Percentiles rank a stretch among this genome's conserved stretches.
Evolutionary conservation across 2,329 filamentous ascomycete genomes (phyloP).

Genomic region (Didymella glomerata): DNA sequence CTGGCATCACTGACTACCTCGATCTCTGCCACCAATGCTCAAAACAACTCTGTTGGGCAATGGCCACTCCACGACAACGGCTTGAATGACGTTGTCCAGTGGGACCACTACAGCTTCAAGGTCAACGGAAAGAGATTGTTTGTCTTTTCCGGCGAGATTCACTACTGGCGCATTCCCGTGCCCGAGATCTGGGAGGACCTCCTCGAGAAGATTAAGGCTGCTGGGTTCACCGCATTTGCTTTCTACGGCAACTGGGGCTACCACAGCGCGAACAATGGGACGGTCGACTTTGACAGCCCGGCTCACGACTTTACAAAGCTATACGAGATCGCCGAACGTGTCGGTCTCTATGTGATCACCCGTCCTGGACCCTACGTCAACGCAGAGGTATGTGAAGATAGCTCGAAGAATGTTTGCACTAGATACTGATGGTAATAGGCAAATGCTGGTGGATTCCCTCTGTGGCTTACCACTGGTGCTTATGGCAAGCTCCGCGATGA

Average conservation of each 20-base stretch:
- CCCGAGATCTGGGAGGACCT: conserved; percentile 61
- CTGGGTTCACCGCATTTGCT: conserved; percentile 59
- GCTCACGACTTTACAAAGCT: conserved; percentile 63
- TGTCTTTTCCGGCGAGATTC: conserved; percentile 63
- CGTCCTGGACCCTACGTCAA: conserved; percentile 70
- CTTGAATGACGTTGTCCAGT: conserved; percentile 59
- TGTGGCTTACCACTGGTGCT: conserved; percentile 69
- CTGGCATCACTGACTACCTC: conserved; percentile 29
- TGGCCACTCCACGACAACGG: conserved; percentile 62
- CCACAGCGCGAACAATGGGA: conserved; percentile 56
- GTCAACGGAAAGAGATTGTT: conserved; percentile 62
- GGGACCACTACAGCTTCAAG: conserved; percentile 64
- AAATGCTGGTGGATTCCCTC: conserved; percentile 68
- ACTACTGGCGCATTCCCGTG: conserved; percentile 61
- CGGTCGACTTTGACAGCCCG: conserved; percentile 61
- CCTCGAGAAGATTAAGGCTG: conserved; percentile 62
- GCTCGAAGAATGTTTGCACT: too few species aligned
- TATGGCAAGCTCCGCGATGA: conserved; percentile 64
- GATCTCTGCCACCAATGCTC: conserved; percentile 32
- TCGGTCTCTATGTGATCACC: conserved; percentile 64
- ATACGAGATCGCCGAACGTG: conserved; percentile 62
- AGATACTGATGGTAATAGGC: neutral
- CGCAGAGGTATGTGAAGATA: conserved; percentile 59
- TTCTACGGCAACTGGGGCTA: conserved; percentile 61
- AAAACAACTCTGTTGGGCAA: conserved; percentile 39